These are phyloP conservation scores for Aspergillus sp. DNA, from an alignment of 2,329 filamentous ascomycete genomes.

Conservation along the genomic window DNA sequence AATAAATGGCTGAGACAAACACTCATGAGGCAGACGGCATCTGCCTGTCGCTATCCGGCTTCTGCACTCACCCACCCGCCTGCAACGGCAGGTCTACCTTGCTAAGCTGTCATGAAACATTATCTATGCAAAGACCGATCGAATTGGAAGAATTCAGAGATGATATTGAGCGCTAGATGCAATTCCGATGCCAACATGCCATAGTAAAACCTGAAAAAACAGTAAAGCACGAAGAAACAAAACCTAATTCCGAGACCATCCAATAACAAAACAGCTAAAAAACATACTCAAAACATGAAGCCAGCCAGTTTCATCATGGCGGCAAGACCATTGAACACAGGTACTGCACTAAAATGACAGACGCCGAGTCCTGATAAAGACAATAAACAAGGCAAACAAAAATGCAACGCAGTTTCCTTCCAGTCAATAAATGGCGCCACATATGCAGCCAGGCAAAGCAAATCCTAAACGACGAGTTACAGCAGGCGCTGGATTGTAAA, in stretches of 20 bases:
- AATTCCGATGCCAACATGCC: background rate
- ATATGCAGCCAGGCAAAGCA: background rate
- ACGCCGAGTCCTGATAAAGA: background rate
- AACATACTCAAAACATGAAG: background rate
- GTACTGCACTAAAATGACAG: slow-evolving; percentile 1
- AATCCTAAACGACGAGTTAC: background rate
- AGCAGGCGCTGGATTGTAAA: background rate
- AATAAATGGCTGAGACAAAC: background rate
- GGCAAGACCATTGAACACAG: background rate
- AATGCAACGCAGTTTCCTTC: background rate
- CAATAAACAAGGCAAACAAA: background rate
- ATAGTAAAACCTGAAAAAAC: background rate
- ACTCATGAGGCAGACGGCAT: background rate
- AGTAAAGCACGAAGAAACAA: background rate
- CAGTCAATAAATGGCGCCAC: background rate
- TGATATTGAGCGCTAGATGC: slow-evolving; percentile 2
- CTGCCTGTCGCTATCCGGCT: background rate
- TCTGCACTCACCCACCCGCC: background rate
- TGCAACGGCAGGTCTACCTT: background rate
- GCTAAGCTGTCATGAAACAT: background rate
- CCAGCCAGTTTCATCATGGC: slow-evolving; percentile 9
- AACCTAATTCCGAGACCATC: background rate
- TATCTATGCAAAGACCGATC: background rate
- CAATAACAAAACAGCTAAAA: background rate
- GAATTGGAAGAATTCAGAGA: background rate